A percentile compares a stretch with the other conserved stretches of the same genome.
Conservation (phyloP, 2,329 filamentous ascomycete genomes). For the Penicillium frequentans region DNA sequence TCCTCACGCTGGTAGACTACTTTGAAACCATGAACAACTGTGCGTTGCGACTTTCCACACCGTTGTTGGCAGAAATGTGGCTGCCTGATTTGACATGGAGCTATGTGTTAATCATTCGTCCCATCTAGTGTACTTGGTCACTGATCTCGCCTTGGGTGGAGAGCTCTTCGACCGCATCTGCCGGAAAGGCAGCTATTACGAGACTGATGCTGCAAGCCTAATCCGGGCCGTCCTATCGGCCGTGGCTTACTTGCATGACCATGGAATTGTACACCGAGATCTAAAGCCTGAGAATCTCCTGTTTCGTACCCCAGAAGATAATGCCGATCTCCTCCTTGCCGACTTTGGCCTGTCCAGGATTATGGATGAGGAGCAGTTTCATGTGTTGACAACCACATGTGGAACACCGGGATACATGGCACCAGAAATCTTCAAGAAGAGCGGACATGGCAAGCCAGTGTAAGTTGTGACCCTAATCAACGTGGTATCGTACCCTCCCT, state of each 20-base stretch:
- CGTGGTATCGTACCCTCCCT: background rate
- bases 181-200: constrained; percentile 97
- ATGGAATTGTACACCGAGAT: constrained; percentile 97
- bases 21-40: constrained; percentile 99
- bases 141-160: constrained; percentile 91
- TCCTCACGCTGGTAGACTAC: constrained; percentile 95
- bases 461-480: constrained; percentile 38
- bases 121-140: constrained; percentile 80
- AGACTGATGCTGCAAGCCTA: constrained; percentile 92
- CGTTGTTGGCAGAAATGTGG: background rate
- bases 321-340: constrained; percentile 92
- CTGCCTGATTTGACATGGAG: background rate
- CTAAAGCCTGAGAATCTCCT: constrained; percentile 96
- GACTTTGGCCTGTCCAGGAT: constrained; percentile 95
- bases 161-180: constrained; percentile 99
- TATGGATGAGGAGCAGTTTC: constrained; percentile 99
- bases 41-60: constrained; percentile 40
- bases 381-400: constrained; percentile 95
- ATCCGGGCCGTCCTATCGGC: constrained; percentile 93
- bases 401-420: constrained; percentile 99
- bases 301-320: constrained; percentile 96
- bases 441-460: constrained; percentile 95
- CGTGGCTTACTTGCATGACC: constrained; percentile 97
- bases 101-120: constrained; percentile 15
- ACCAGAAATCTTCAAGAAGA: constrained; percentile 98